These are phyloP conservation scores for Sugiyamaella grinbergsii DNA, from an alignment of 1,139 yeast genomes.

Conservation along the genomic window DNA sequence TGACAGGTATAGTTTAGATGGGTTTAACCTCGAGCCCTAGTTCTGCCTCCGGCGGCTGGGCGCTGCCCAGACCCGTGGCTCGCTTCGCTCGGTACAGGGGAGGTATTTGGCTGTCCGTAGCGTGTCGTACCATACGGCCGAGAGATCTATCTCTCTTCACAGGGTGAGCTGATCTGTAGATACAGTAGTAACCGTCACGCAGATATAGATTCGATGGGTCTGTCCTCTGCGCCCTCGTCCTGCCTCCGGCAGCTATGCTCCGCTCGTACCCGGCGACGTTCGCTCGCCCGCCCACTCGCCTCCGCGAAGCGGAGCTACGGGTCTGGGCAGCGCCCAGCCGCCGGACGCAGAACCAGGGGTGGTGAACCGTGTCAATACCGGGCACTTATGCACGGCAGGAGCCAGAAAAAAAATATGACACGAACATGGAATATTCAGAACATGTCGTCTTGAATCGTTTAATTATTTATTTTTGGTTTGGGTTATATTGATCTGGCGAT, in stretches of 20 bases:
- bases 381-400: background rate
- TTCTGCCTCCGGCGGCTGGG: constrained; percentile 3
- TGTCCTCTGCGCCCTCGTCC: too few relatives aligned
- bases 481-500: background rate
- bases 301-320: too few relatives aligned
- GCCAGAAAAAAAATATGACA: background rate
- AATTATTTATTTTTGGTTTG: background rate
- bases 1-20: too few relatives aligned
- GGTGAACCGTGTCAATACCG: background rate
- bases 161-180: too few relatives aligned
- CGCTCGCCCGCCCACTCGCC: too few relatives aligned
- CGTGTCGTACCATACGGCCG: too few relatives aligned
- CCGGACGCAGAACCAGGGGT: background rate
- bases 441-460: background rate
- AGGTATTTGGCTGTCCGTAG: background rate
- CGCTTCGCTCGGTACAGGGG: constrained; percentile 3
- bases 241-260: too few relatives aligned
- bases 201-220: too few relatives aligned
- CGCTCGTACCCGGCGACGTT: too few relatives aligned
- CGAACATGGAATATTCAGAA: background rate
- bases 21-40: background rate
- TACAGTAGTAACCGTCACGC: too few relatives aligned
- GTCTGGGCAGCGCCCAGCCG: background rate
- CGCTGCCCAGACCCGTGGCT: constrained; percentile 11
- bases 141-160: too few relatives aligned